These are phyloP conservation scores for Albizia julibrissin DNA, from an alignment of 306 rosid species.

Conservation along the genomic window DNA sequence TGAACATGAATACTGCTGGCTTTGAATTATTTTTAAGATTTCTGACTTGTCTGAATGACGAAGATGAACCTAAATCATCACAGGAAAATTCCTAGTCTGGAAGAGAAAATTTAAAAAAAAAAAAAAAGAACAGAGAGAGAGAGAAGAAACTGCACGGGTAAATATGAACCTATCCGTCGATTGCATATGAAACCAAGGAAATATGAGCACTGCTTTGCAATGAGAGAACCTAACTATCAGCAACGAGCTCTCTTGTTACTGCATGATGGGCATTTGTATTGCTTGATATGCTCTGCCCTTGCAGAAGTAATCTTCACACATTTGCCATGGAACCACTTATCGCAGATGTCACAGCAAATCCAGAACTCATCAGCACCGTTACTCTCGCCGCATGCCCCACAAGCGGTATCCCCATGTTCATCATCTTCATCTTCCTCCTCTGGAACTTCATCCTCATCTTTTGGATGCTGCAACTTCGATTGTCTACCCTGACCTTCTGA, in stretches of 20 bases:
- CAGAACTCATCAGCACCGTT: conserved; percentile 82
- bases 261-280: conserved; percentile 96
- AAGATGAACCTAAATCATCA: conserved; percentile 22
- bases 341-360: conserved; percentile 90
- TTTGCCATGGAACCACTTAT: conserved; percentile 93
- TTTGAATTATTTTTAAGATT: background rate
- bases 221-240: conserved; percentile 22
- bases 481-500: conserved; percentile 59
- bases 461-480: conserved; percentile 42
- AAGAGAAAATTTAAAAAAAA: too few species aligned
- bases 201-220: conserved; percentile 17
- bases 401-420: conserved; percentile 78
- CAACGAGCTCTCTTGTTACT: conserved; percentile 82
- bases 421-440: conserved; percentile 76
- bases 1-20: background rate
- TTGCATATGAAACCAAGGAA: conserved; percentile 33
- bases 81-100: conserved; percentile 31
- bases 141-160: conserved; percentile 36
- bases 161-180: conserved; percentile 36
- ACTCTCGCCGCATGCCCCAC: conserved; percentile 85
- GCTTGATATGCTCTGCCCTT: conserved; percentile 86
- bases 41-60: background rate
- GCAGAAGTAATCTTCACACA: conserved; percentile 93
- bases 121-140: conserved; percentile 24
- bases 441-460: conserved; percentile 63